Evolutionary conservation across 2,329 filamentous ascomycete genomes (phyloP).

Genomic region (Taxawa tesnikishii): DNA sequence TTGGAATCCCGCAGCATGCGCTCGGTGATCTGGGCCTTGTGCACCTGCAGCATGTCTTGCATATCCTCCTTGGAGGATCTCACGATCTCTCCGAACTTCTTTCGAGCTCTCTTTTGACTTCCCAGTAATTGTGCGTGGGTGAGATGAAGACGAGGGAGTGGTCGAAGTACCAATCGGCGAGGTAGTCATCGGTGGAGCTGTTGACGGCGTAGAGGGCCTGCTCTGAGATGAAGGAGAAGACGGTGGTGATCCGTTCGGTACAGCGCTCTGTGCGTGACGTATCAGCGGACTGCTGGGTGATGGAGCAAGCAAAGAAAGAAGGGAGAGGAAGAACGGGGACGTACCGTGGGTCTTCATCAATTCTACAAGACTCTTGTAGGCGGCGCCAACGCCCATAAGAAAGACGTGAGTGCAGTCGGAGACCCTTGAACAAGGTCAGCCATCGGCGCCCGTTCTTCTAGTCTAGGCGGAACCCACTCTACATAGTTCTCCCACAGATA

Average conservation of each 20-base stretch:
- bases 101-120: conserved; percentile 45
- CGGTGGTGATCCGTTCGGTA: conserved; percentile 54
- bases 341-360: conserved; percentile 55
- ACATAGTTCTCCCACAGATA: conserved; percentile 98
- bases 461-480: conserved; percentile 47
- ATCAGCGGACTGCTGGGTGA: conserved; percentile 1
- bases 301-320: conserved; percentile 5
- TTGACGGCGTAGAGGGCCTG: conserved; percentile 64
- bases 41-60: conserved; percentile 44
- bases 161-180: conserved; percentile 73
- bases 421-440: conserved; percentile 36
- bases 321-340: conserved; percentile 18
- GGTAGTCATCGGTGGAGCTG: conserved; percentile 51
- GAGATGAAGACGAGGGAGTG: conserved; percentile 73
- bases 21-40: conserved; percentile 37
- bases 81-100: conserved; percentile 43
- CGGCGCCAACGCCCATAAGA: conserved; percentile 79
- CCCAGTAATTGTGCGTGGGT: conserved; percentile 62
- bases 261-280: conserved; percentile 34
- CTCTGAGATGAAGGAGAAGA: conserved; percentile 71
- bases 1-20: conserved; percentile 31
- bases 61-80: conserved; percentile 33
- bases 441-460: background rate
- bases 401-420: conserved; percentile 61
- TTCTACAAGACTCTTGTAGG: conserved; percentile 72